Evolutionary conservation across 805 yeast species (phyloP).

Genomic region (Metschnikowia henanensis): DNA sequence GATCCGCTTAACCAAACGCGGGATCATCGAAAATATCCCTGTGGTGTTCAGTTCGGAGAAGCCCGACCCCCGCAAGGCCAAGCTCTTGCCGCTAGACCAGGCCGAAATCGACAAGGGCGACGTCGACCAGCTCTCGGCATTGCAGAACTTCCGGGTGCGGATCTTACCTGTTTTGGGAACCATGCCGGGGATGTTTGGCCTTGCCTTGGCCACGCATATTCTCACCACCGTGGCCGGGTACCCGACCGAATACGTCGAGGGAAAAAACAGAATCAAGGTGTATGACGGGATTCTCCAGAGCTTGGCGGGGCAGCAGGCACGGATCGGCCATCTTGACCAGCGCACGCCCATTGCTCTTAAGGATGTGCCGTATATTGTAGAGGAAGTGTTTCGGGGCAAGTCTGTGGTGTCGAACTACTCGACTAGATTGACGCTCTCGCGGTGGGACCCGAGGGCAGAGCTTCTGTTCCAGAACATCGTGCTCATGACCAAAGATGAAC

Average conservation of each 20-base stretch:
- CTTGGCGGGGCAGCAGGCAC: conserved; percentile 82
- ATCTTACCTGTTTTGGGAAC: conserved; percentile 96
- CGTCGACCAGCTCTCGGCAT: conserved; percentile 83
- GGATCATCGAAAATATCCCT: conserved; percentile 74
- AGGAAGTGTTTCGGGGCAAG: conserved; percentile 92
- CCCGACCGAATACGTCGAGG: conserved; percentile 88
- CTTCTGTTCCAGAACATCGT: conserved; percentile 78
- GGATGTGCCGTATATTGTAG: conserved; percentile 82
- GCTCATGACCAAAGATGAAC: conserved; percentile 87
- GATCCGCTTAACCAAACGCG: conserved; percentile 76
- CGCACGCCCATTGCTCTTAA: conserved; percentile 68
- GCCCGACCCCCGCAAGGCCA: conserved; percentile 94
- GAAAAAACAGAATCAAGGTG: conserved; percentile 80
- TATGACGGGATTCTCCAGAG: conserved; percentile 84
- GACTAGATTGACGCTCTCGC: conserved; percentile 73
- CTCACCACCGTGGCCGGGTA: conserved; percentile 82
- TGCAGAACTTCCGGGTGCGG: conserved; percentile 89
- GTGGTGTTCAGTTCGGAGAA: conserved; percentile 93
- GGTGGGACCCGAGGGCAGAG: conserved; percentile 77
- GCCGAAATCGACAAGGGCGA: conserved; percentile 77
- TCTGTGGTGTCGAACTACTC: conserved; percentile 84
- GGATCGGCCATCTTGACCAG: conserved; percentile 72
- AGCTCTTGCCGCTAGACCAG: conserved; percentile 80
- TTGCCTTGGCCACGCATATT: conserved; percentile 83
- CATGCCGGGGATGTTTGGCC: conserved; percentile 95